Evolutionary conservation across 2,329 filamentous ascomycete species (phyloP).

Genomic region (Alternaria triticimaculans): DNA sequence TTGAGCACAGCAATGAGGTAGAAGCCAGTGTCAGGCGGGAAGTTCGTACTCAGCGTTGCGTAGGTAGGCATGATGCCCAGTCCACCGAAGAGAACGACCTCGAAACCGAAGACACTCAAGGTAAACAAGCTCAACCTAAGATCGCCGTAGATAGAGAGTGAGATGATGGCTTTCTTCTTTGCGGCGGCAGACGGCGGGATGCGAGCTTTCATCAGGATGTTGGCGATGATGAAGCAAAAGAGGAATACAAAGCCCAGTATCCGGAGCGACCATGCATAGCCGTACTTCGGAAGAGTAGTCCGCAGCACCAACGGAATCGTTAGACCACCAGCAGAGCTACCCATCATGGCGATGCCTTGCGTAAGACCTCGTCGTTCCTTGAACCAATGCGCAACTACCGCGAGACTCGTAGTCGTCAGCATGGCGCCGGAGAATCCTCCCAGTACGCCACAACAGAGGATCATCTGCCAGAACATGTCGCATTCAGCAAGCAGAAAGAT

Average conservation of each 20-base stretch:
- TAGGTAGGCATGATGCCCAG: constrained; percentile 52
- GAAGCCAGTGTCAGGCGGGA: constrained; percentile 42
- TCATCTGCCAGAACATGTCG: constrained; percentile 51
- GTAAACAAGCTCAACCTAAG: constrained; percentile 46
- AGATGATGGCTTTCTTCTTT: constrained; percentile 47
- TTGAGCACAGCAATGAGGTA: constrained; percentile 51
- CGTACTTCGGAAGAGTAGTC: constrained; percentile 42
- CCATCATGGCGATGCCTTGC: constrained; percentile 50
- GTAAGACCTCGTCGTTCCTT: constrained; percentile 46
- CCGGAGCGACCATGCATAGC: constrained; percentile 48
- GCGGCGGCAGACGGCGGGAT: constrained; percentile 38
- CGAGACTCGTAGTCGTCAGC: constrained; percentile 47
- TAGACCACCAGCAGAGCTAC: constrained; percentile 45
- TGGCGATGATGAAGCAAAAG: constrained; percentile 41
- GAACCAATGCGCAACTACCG: constrained; percentile 50
- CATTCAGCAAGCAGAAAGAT: constrained; percentile 44
- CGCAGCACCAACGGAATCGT: constrained; percentile 46
- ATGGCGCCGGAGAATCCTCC: constrained; percentile 50
- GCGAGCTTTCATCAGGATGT: constrained; percentile 44
- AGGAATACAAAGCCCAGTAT: constrained; percentile 49
- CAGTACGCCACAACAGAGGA: constrained; percentile 50
- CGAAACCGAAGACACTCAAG: constrained; percentile 44
- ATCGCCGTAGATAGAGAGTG: constrained; percentile 42
- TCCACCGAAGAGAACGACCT: constrained; percentile 50
- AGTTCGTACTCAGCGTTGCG: constrained; percentile 46